Evolutionary conservation across 1,284 basidiomycete species (phyloP), one percentile per base, ranked within the genome.

Genomic region (Apiotrichum laibachii): DNA sequence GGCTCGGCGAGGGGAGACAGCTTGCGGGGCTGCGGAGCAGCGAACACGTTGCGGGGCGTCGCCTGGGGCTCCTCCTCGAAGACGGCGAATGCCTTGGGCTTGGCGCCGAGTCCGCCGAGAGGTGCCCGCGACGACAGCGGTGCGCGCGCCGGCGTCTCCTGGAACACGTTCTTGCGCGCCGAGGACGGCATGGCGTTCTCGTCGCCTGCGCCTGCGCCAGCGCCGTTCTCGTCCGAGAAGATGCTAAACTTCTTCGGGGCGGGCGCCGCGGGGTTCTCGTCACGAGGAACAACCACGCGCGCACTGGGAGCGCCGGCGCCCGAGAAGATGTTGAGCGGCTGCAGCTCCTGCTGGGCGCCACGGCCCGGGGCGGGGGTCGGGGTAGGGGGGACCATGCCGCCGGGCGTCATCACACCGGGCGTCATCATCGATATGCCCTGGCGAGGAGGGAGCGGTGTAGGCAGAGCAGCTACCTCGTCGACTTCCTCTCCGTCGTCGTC

Each of bases 311-410:
- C 26, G 7, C 26, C 49, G 33, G 50, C 52, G 19, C 45, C 51
- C 9, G 54, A 57, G 33, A 62, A 62, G 35, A 62, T 53, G 54
- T 56, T 53, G 11, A 59, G 15, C 37, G 37, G 12, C 42, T 61
- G 26, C 26, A 31, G 59, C 42, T 61, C 50, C 46, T 37, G 46
- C 13, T 43, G 53, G 8, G 31, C 21, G 33, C 48, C 43, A 21
- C 47, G 43, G 11, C 58, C 58, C 2, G 60, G 56, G 4, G 70
- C 69, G 0, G 77, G 77, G 0, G 77, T 79, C 1, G 79, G 79
- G 0, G 79, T 80, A 0, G 78, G 78, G 2, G 79, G 78, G 0
- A 80, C 71, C 50, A 67, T 62, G 31, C 59, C 64, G 12, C 65
- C 67, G 2, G 72, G 73, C 6, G 69, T 68, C 59, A 75, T 67